A percentile compares a stretch with the other conserved stretches of the same genome.
These are phyloP conservation scores for Suillus subalutaceus DNA, from an alignment of 768 basidiomycete genomes.

Conservation along the genomic window DNA sequence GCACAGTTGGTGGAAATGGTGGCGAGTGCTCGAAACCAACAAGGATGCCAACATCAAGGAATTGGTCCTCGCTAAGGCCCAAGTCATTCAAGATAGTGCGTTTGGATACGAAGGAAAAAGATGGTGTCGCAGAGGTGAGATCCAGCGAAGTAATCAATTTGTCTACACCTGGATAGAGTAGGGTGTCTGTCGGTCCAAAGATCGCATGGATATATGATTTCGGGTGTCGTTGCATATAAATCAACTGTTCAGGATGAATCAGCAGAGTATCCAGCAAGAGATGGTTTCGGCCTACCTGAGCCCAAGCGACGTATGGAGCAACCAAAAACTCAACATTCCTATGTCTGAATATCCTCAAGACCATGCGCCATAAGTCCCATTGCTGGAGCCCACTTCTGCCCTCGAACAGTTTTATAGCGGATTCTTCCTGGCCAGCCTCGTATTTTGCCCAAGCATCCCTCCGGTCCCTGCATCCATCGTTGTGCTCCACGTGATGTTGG, in stretches of 20 bases:
- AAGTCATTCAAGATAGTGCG: conserved; percentile 67
- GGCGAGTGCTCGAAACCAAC: conserved; percentile 85
- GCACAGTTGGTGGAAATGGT: conserved; percentile 79
- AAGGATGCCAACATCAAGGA: conserved; percentile 91
- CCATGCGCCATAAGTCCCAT: conserved; percentile 94
- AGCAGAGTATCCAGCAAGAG: conserved; percentile 6
- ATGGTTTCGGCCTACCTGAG: conserved; percentile 71
- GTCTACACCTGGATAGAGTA: conserved; percentile 87
- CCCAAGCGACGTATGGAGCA: conserved; percentile 94
- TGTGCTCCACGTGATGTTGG: conserved; percentile 56
- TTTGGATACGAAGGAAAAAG: conserved; percentile 88
- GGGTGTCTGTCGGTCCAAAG: conserved; percentile 86
- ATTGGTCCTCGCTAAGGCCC: conserved; percentile 81
- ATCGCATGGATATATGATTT: conserved; percentile 96
- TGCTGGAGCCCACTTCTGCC: conserved; percentile 70
- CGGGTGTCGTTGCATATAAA: conserved; percentile 91
- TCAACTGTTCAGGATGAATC: conserved; percentile 58
- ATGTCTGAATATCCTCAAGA: conserved; percentile 91
- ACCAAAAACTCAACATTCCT: conserved; percentile 95
- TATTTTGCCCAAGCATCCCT: conserved; percentile 92
- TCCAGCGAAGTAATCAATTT: conserved; percentile 90
- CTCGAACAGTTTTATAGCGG: conserved; percentile 84
- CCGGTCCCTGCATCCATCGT: conserved; percentile 74
- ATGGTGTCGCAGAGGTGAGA: conserved; percentile 63
- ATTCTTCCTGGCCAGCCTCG: conserved; percentile 89